Base-by-base conservation (phyloP, 2,329 filamentous ascomycete species). In the Hypomyces perniciosus region DNA sequence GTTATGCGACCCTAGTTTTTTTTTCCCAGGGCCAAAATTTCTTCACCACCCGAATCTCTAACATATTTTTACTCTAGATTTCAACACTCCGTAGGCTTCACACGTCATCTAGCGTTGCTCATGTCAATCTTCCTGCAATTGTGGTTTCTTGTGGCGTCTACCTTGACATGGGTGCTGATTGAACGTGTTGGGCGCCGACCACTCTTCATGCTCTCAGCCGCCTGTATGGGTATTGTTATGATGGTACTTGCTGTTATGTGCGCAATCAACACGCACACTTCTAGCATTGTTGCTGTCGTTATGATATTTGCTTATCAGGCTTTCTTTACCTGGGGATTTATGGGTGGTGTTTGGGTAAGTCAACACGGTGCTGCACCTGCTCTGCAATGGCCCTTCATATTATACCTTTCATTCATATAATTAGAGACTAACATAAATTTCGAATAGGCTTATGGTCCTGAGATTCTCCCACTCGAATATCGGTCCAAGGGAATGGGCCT, bases 41-140 rank as follows among this genome's bases (percentile, higher is more conserved):
- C 3, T 20, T 20, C 20, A 20, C 20, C 20, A 20, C 20, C 20
- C 20, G 20, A 20, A 20, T 20, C 20, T 20, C 26, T 30, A 8
- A 29, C 6, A 7, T 30, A 4, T 31, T 1, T 12, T 37, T 8
- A 4, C 10, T 4, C 9, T 26, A 49, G 46, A 1, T 74, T 79
- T 48, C 65, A 75, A 47, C 59, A 69, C 13, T 74, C 70, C 13
- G 65, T 79, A 3, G 66, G 68, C 0, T 69, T 74, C 46, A 60
- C 59, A 13, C 58, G 67, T 1, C 67, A 72, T 40, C 69, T 77
- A 59, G 72, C 77, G 4, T 64, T 74, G 4, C 65, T 80, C 33
- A 74, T 80, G 61, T 74, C 74, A n/a, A 75, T 76, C 33, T 72
- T 77, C 54, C 64, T 78, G 9, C 72, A 77, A 60, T 77, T 75